Conservation (phyloP, 805 yeast genomes). For the Komagataella mondaviorum region DNA sequence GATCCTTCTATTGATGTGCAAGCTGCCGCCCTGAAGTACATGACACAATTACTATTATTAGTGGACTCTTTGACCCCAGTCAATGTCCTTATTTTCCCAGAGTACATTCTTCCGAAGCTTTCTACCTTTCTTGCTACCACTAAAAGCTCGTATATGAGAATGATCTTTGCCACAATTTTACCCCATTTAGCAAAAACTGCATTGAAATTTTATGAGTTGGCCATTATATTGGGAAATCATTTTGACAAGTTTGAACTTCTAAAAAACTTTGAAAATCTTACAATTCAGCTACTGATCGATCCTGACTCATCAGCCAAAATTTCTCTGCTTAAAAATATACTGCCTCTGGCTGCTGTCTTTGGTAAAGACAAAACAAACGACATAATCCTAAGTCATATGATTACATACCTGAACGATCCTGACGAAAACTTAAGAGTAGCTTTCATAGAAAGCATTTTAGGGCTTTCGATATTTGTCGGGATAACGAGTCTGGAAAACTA, state of each 20-base stretch:
- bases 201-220: slow-evolving; percentile 47
- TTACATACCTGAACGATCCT: slow-evolving; percentile 80
- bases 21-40: slow-evolving; percentile 44
- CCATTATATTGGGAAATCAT: slow-evolving; percentile 29
- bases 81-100: slow-evolving; percentile 67
- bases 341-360: slow-evolving; percentile 67
- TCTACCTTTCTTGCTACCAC: slow-evolving; percentile 19
- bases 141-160: slow-evolving; percentile 31
- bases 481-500: slow-evolving; percentile 75
- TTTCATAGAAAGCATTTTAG: slow-evolving; percentile 59
- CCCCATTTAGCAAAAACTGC: slow-evolving; percentile 63
- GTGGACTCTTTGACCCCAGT: slow-evolving; percentile 59
- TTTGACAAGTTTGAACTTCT: slow-evolving; percentile 27
- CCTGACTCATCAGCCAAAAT: slow-evolving; percentile 50
- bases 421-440: slow-evolving; percentile 53
- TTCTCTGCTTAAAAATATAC: slow-evolving; percentile 55
- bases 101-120: slow-evolving; percentile 67
- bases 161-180: slow-evolving; percentile 58
- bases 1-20: slow-evolving; percentile 57
- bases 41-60: slow-evolving; percentile 54
- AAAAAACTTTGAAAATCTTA: slow-evolving; percentile 48
- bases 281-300: slow-evolving; percentile 60
- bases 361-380: slow-evolving; percentile 87
- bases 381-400: slow-evolving; percentile 75
- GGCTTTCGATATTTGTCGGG: slow-evolving; percentile 72